phyloP scores from a whole-genome alignment of 2,329 filamentous ascomycete species.

The Aspergillus sp. region DNA sequence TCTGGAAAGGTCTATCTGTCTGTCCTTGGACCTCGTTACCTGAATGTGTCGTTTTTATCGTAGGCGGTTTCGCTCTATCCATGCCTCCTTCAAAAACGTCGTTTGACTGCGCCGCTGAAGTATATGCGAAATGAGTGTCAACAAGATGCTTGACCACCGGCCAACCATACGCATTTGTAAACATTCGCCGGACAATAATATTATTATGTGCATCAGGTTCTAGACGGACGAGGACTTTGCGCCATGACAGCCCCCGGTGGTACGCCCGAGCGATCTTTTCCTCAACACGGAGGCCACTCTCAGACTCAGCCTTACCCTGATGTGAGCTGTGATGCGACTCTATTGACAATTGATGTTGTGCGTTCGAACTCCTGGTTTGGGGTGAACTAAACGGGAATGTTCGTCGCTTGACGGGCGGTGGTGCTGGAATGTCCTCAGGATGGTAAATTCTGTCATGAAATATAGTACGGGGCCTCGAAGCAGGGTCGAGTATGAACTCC shows the following conservation, averaged over 20 bases:
- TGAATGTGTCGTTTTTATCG: conserved; percentile 52
- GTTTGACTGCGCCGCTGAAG: conserved; percentile 55
- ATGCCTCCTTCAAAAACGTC: conserved; percentile 60
- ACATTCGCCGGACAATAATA: conserved; percentile 92
- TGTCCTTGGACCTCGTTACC: conserved; percentile 57
- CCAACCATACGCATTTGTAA: conserved; percentile 96
- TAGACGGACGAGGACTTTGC: conserved; percentile 89
- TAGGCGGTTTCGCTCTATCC: conserved; percentile 61
- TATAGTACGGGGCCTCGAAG: conserved; percentile 75
- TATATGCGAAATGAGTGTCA: conserved; percentile 86
- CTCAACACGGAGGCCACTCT: conserved; percentile 70
- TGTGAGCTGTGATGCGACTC: conserved; percentile 7
- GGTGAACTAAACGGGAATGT: conserved; percentile 31
- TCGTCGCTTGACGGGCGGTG: conserved; percentile 47
- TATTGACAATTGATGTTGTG: conserved; percentile 3
- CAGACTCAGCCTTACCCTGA: conserved; percentile 8
- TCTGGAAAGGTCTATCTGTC: conserved; percentile 3
- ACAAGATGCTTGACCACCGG: conserved; percentile 92
- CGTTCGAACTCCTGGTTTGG: conserved; percentile 13
- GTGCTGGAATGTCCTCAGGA: conserved; percentile 82
- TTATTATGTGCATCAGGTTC: conserved; percentile 99
- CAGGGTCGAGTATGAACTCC: conserved; percentile 77
- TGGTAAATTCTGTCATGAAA: conserved; percentile 97
- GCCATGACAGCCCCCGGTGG: conserved; percentile 85
- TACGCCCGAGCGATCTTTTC: conserved; percentile 97